phyloP scores from a whole-genome alignment of 1,284 basidiomycete species.

The Trametes versicolor region DNA sequence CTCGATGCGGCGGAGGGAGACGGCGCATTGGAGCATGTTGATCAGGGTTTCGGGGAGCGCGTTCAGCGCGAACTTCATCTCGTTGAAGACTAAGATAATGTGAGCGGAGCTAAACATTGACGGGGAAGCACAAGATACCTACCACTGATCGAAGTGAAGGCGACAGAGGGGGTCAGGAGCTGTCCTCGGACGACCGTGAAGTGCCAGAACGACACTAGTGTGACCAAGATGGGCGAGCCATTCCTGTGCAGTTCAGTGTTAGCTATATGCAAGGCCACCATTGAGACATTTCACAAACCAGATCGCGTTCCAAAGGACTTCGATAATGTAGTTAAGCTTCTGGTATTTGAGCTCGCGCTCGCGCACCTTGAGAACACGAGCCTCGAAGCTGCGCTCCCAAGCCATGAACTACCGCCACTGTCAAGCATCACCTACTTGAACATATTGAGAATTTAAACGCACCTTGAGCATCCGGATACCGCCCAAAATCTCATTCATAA shows the following conservation, averaged over 20 bases:
- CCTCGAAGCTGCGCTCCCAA: constrained; percentile 93
- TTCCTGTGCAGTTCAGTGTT: constrained; percentile 54
- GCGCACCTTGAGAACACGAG: constrained; percentile 76
- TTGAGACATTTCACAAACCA: constrained; percentile 57
- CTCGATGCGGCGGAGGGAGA: constrained; percentile 91
- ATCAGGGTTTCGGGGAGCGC: constrained; percentile 92
- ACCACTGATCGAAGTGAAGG: constrained; percentile 80
- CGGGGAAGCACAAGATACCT: neutral
- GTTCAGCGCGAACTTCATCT: constrained; percentile 87
- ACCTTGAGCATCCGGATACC: constrained; percentile 95
- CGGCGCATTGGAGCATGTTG: constrained; percentile 85
- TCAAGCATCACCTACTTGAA: neutral
- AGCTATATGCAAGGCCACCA: neutral
- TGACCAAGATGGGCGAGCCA: constrained; percentile 78
- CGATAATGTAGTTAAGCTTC: constrained; percentile 87
- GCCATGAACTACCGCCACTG: constrained; percentile 76
- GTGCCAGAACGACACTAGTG: constrained; percentile 86
- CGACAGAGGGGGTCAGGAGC: constrained; percentile 82
- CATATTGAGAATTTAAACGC: neutral
- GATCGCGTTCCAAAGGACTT: constrained; percentile 82
- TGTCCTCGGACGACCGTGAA: constrained; percentile 78
- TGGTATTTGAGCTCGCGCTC: constrained; percentile 86
- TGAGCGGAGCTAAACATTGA: neutral
- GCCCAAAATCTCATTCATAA: constrained; percentile 95
- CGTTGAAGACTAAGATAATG: constrained; percentile 81